phyloP scores from a whole-genome alignment of 2,329 filamentous ascomycete species.

The Aspergillus proliferans region DNA sequence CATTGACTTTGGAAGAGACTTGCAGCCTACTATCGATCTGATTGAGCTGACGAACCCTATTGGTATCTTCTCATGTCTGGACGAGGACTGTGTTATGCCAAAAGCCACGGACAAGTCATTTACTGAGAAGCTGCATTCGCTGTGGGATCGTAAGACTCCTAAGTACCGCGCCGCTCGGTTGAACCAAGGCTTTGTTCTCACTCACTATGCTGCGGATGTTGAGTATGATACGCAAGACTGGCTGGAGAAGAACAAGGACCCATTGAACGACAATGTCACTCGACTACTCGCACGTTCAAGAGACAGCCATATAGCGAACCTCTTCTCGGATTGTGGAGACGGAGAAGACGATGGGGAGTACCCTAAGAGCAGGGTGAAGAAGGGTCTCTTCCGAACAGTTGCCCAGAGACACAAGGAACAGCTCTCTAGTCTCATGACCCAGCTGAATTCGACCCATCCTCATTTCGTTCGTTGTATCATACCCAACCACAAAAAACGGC shows the following conservation, averaged over 20 bases:
- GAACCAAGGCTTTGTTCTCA: constrained; percentile 88
- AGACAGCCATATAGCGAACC: constrained; percentile 72
- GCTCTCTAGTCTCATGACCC: constrained; percentile 88
- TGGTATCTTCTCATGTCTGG: constrained; percentile 95
- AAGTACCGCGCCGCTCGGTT: constrained; percentile 89
- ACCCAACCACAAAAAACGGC: constrained; percentile 94
- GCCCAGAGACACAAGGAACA: constrained; percentile 97
- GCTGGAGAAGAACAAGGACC: constrained; percentile 99
- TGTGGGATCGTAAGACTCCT: constrained; percentile 93
- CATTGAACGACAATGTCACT: constrained; percentile 93
- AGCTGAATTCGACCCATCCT: constrained; percentile 91
- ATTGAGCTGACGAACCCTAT: constrained; percentile 96
- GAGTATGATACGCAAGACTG: constrained; percentile 93
- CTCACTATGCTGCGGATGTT: constrained; percentile 95
- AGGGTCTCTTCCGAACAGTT: constrained; percentile 91
- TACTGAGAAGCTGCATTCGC: constrained; percentile 90
- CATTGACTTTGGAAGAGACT: constrained; percentile 94
- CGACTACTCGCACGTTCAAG: constrained; percentile 75
- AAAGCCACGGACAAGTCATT: constrained; percentile 97
- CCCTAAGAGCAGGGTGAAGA: constrained; percentile 79
- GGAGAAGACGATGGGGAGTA: constrained; percentile 65
- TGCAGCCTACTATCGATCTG: constrained; percentile 95
- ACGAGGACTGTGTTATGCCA: constrained; percentile 98
- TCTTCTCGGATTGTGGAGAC: constrained; percentile 87
- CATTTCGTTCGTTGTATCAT: constrained; percentile 98